Evolutionary conservation across 1,284 basidiomycete species (phyloP).

Genomic region (Leccinum fuscescens): DNA sequence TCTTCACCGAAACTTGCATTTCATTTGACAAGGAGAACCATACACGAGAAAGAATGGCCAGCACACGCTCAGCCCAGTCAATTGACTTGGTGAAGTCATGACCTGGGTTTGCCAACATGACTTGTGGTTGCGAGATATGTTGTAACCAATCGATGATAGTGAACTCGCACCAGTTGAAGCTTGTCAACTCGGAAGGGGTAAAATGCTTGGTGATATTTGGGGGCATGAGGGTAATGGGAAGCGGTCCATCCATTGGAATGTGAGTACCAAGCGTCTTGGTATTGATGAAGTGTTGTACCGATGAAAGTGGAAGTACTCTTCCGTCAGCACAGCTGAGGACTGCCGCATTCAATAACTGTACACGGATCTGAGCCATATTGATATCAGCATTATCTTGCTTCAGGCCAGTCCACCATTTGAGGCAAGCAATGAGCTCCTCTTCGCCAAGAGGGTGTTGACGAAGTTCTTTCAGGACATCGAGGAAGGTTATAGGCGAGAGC

Average conservation of each 20-base stretch:
- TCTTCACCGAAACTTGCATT: conserved; percentile 57
- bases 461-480: conserved; percentile 85
- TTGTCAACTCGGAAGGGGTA: conserved; percentile 52
- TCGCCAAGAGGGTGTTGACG: conserved; percentile 69
- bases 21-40: conserved; percentile 72
- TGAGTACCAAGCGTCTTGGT: conserved; percentile 53
- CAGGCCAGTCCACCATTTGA: conserved; percentile 86
- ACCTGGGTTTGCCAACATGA: conserved; percentile 44
- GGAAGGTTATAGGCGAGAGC: conserved; percentile 81
- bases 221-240: conserved; percentile 80
- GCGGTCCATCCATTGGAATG: conserved; percentile 81
- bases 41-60: conserved; percentile 68
- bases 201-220: conserved; percentile 67
- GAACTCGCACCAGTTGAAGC: conserved; percentile 84
- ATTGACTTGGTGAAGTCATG: conserved; percentile 71
- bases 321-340: conserved; percentile 52
- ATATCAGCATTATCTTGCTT: conserved; percentile 44
- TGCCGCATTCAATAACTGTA: conserved; percentile 68
- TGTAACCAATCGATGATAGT: conserved; percentile 75
- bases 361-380: conserved; percentile 49
- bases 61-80: conserved; percentile 81
- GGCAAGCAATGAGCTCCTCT: conserved; percentile 76
- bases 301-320: conserved; percentile 63
- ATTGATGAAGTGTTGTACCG: conserved; percentile 77
- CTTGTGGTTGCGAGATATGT: conserved; percentile 58